Base-by-base conservation (phyloP, 2,329 filamentous ascomycete genomes). In the Aspergillus sp. region DNA sequence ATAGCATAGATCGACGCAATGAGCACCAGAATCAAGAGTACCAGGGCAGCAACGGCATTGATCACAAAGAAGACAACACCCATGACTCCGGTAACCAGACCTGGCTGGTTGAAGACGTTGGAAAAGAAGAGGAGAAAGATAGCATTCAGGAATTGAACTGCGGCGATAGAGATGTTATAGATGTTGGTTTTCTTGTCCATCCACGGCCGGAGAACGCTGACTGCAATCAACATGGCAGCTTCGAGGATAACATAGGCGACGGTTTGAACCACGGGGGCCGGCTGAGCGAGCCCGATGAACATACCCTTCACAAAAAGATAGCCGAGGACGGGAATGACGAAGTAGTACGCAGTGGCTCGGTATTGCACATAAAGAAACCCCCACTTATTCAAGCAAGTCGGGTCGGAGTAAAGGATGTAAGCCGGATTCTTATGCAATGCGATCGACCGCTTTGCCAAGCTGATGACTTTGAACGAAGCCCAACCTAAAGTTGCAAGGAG, bases 101-200 rank as follows among this genome's bases (percentile, higher is more conserved):
- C 84, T 15, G 92, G 93, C 65, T 92, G 88, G 64, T 89, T 87
- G 76, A 97, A 97, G 48, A 96, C 85, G 60, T 89, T 84, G 23
- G 91, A 91, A 79, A 96, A 96, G 67, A 97, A 85, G 56, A 98
- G 81, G 35, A 97, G 80, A 80, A 96, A 96, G 73, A 97, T 87
- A 56, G 89, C 84, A 76, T 95, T 96, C 69, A 97, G 74, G 75
- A 97, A 96, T 81, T 96, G 97, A 76, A 96, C 82, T 46, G 86
- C 89, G 62, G 87, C 89, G 68, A 97, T 97, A 60, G 91, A 85
- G 69, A 98, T 96, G 79, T 97, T 97, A 83, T 96, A 96, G 48
- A 88, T 88, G 76, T 97, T 98, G 61, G 91, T 96, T 79, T 93
- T 93, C 86, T 96, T 96, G 82, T 97, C 93, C 93, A 98, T 98